phyloP scores from a whole-genome alignment of 1,284 basidiomycete genomes.

The Amylostereum chailletii region DNA sequence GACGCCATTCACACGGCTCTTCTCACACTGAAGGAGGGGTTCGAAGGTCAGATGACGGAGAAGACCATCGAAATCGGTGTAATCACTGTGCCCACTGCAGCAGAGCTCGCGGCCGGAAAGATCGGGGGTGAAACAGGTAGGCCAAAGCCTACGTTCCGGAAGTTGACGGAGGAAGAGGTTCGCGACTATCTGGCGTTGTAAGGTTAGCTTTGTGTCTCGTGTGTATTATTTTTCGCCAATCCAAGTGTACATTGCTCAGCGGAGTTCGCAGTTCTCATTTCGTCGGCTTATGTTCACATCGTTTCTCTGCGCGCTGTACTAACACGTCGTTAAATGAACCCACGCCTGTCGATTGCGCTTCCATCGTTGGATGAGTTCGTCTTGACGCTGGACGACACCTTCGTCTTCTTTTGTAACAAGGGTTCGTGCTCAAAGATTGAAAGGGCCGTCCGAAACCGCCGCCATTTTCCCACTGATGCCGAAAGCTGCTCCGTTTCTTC shows the following conservation, averaged over 20 bases:
- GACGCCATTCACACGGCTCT: constrained; percentile 99
- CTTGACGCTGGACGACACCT: no score
- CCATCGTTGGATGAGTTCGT: no score
- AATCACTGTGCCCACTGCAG: constrained; percentile 76
- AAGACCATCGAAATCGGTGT: constrained; percentile 99
- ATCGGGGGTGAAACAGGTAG: constrained; percentile 61
- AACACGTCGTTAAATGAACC: no score
- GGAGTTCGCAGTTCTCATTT: no score
- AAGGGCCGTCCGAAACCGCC: no score
- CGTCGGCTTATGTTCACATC: no score
- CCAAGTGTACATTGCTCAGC: neutral
- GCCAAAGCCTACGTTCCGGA: constrained; percentile 83
- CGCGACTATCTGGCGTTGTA: constrained; percentile 86
- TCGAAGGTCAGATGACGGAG: constrained; percentile 99
- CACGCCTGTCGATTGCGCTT: no score
- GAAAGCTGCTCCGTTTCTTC: no score
- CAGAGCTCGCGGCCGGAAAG: constrained; percentile 68
- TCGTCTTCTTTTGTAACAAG: no score
- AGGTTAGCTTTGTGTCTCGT: neutral
- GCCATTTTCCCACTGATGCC: no score
- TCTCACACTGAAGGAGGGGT: constrained; percentile 96
- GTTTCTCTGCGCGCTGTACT: no score
- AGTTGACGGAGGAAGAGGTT: constrained; percentile 90
- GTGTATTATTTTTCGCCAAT: neutral
- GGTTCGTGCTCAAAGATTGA: no score